Conservation (phyloP, 164 flowering plant species). For the Piper betle region DNA sequence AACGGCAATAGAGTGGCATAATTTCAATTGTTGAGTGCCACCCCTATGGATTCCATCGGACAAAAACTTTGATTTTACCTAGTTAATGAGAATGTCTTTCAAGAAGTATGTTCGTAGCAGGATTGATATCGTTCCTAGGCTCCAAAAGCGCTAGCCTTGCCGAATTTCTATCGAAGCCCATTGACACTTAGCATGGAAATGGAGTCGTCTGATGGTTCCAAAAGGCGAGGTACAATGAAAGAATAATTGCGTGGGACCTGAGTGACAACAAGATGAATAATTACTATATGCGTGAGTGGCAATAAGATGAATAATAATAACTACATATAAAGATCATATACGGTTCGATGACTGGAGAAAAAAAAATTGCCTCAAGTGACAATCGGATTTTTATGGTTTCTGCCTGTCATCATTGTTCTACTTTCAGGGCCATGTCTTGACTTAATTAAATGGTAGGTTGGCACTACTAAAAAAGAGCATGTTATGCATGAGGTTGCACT, state of each 20-base stretch:
- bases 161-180: slow-evolving; percentile 79
- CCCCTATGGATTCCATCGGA: not conserved
- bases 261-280: not conserved
- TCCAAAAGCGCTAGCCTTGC: slow-evolving; percentile 87
- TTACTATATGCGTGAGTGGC: too few relatives aligned
- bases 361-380: too few relatives aligned
- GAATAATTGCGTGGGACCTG: slow-evolving; percentile 47
- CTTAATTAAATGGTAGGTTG: too few relatives aligned
- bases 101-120: slow-evolving; percentile 86
- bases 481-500: too few relatives aligned
- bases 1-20: not conserved
- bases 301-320: too few relatives aligned
- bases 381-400: too few relatives aligned
- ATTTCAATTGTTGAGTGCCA: not conserved
- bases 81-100: slow-evolving; percentile 61
- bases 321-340: too few relatives aligned
- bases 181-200: slow-evolving; percentile 63
- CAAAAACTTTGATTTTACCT: too few relatives aligned
- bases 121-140: slow-evolving; percentile 78
- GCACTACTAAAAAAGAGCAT: too few relatives aligned
- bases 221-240: slow-evolving; percentile 19
- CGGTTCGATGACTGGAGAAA: too few relatives aligned
- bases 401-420: too few relatives aligned
- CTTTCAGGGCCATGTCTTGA: too few relatives aligned
- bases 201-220: slow-evolving; percentile 73